Conservation (phyloP, 495 filamentous ascomycete genomes). For the Tetracladium setigerum region DNA sequence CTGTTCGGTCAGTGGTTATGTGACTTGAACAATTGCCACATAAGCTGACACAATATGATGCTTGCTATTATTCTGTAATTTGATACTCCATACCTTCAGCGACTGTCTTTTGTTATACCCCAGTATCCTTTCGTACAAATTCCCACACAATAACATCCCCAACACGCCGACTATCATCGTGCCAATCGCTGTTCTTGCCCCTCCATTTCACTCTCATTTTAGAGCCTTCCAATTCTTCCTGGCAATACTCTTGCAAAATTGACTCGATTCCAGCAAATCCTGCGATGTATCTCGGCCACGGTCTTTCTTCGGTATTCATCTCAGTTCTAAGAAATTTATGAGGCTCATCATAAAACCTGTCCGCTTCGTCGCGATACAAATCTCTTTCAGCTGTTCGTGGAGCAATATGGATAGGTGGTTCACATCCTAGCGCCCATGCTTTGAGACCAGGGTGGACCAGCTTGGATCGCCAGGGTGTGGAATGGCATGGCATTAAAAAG, state of each 20-base stretch:
- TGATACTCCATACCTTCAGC: too few species aligned
- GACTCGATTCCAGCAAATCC: slow-evolving; percentile 46
- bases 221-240: slow-evolving; percentile 38
- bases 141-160: slow-evolving; percentile 84
- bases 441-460: slow-evolving; percentile 65
- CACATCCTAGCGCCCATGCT: slow-evolving; percentile 85
- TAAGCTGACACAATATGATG: too few species aligned
- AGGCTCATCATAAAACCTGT: slow-evolving; percentile 73
- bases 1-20: too few species aligned
- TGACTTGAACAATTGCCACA: too few species aligned
- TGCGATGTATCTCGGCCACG: slow-evolving; percentile 46
- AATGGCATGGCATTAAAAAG: slow-evolving; percentile 97
- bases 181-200: slow-evolving; percentile 71
- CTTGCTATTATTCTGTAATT: too few species aligned
- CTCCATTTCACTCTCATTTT: slow-evolving; percentile 57
- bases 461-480: slow-evolving; percentile 92
- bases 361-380: slow-evolving; percentile 78
- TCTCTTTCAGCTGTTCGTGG: slow-evolving; percentile 42
- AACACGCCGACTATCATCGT: slow-evolving; percentile 77
- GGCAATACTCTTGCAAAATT: slow-evolving; percentile 36
- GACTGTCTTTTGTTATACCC: too few species aligned
- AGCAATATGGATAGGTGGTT: slow-evolving; percentile 67
- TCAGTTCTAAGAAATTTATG: slow-evolving; percentile 45
- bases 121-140: slow-evolving; percentile 5
- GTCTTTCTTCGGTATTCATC: slow-evolving; percentile 19